Base-by-base conservation (phyloP, 2,329 filamentous ascomycete species). In the Talaromyces sp. region DNA sequence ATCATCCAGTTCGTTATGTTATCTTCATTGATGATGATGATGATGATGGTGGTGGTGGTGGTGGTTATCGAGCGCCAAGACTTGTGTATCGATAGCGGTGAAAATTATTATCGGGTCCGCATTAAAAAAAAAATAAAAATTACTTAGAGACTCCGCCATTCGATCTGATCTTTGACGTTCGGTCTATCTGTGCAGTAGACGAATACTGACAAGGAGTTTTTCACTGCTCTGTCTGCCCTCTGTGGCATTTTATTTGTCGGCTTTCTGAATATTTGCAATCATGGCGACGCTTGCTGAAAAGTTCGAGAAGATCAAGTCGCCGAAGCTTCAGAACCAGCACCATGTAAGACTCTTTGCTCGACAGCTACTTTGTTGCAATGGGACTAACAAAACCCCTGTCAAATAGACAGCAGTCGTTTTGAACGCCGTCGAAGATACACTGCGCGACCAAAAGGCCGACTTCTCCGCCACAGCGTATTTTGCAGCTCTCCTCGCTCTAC, bases 301-400 rank as follows among this genome's bases (percentile, higher is more conserved):
- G 83, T 86, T 99, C 76, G 91, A 93, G 81, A 97, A 96, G 85
- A 97, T 98, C 77, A 91, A 95, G 79, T 95, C 91, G 74, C 95
- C 95, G 62, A 96, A 96, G 79, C 86, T 97, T 72, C 91, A 98
- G 78, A 96, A 91, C 76, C 93, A 97, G 80, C 88, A 96, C 77
- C 92, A 93, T 85, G 92, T 95, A 81, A 69, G 81, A 75, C 31
- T 54, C 42, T 23, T 23, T 50, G 23, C 21, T 16, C 16, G 11
- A 11, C 35, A 35, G 50, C 21, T 58, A 23, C 23, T 37, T 44
- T 25, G 11, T 52, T 18, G 16, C 21, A 55, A 28, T 14, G 5
- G 5, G 21, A 54, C 55, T 63, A 42, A 60, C 11, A 7, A 48
- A 18, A 31, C 2, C 25, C 16, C 52, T 12, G 8, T 16, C n/a